Conservation (phyloP, 306 rosid genomes). For the Acacia confusa region DNA sequence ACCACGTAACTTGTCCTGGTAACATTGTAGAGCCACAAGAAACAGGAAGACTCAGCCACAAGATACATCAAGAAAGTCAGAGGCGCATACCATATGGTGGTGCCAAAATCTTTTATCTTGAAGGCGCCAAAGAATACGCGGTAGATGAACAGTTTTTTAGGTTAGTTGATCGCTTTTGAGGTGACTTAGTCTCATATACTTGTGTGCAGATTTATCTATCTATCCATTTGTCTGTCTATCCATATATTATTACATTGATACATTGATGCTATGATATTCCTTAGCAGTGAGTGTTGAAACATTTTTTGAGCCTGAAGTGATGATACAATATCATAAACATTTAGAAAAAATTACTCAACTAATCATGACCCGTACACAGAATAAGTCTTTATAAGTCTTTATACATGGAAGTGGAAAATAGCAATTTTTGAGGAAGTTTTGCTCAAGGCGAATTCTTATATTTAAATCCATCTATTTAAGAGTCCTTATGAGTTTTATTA, state of each 20-base stretch:
- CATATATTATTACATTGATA: neutral
- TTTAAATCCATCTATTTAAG: neutral
- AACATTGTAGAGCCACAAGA: conserved; percentile 11
- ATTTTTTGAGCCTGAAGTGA: neutral
- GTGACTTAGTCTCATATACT: conserved; percentile 7
- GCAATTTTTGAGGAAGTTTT: neutral
- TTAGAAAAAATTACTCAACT: neutral
- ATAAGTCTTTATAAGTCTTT: neutral
- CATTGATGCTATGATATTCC: neutral
- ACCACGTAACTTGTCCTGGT: neutral
- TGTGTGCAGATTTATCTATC: neutral
- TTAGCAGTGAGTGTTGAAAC: neutral
- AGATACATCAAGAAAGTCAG: conserved; percentile 14
- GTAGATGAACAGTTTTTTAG: conserved; percentile 30
- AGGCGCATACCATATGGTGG: conserved; percentile 17
- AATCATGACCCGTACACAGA: neutral
- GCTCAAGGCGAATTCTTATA: neutral
- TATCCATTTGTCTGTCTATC: neutral
- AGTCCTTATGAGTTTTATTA: neutral
- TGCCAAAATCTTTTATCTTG: conserved; percentile 42
- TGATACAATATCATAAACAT: neutral
- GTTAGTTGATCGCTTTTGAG: conserved; percentile 27
- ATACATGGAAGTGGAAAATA: too few relatives aligned
- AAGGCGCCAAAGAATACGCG: conserved; percentile 29
- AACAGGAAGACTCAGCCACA: neutral